Evolutionary conservation across 495 filamentous ascomycete species (phyloP).

Genomic region (Lepraria neglecta): DNA sequence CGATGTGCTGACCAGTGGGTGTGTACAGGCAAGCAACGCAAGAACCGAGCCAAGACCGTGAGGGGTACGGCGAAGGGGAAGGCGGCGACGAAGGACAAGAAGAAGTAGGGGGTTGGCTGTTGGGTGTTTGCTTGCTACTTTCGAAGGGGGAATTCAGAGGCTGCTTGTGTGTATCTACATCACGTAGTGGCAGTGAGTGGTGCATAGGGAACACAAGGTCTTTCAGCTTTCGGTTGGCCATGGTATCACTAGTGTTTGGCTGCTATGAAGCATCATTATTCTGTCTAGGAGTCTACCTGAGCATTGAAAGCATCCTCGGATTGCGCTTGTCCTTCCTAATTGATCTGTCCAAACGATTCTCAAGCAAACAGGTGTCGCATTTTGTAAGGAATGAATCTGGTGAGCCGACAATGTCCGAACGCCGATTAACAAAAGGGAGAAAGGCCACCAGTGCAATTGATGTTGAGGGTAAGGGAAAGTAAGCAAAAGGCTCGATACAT

Average conservation of each 20-base stretch:
- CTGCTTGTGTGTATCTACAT: conserved; percentile 14
- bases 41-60: conserved; percentile 98
- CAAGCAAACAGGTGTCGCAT: not conserved
- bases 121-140: conserved; percentile 29
- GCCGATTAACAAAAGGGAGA: not conserved
- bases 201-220: conserved; percentile 19
- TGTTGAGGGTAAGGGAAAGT: not conserved
- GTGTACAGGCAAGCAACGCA: conserved; percentile 94
- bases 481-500: not conserved
- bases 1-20: conserved; percentile 5
- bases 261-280: not conserved
- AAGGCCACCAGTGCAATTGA: not conserved
- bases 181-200: conserved; percentile 18
- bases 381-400: not conserved
- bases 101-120: conserved; percentile 40
- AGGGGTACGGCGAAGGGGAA: conserved; percentile 89
- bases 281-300: not conserved
- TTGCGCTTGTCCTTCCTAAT: not conserved
- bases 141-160: conserved; percentile 13
- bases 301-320: not conserved
- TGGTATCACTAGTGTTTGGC: not conserved
- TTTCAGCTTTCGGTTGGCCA: not conserved
- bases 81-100: conserved; percentile 79
- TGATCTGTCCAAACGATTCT: not conserved
- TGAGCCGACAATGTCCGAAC: not conserved